These are phyloP conservation scores for Tirmania nivea DNA, from an alignment of 495 filamentous ascomycete genomes.

Conservation along the genomic window DNA sequence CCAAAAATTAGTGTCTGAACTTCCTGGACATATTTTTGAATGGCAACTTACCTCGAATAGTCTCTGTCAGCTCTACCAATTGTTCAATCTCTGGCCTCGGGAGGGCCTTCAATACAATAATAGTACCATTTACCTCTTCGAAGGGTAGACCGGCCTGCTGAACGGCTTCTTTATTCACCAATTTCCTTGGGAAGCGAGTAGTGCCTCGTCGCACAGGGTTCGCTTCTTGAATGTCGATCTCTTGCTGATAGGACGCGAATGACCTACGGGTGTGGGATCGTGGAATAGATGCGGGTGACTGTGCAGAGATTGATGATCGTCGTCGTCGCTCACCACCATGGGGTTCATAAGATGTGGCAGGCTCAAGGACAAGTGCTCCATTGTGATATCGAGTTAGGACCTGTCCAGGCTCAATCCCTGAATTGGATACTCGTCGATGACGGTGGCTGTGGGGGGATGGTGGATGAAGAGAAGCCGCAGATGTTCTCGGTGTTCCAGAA, in stretches of 20 bases:
- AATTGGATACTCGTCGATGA: not conserved
- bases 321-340: slow-evolving; percentile 1
- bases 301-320: not conserved
- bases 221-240: slow-evolving; percentile 7
- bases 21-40: too few species aligned
- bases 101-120: slow-evolving; percentile 15
- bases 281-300: slow-evolving; percentile 6
- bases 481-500: slow-evolving; percentile 1
- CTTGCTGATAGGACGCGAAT: slow-evolving; percentile 10
- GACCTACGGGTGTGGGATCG: slow-evolving; percentile 1
- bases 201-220: slow-evolving; percentile 9
- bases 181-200: slow-evolving; percentile 14
- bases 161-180: slow-evolving; percentile 14
- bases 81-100: slow-evolving; percentile 11
- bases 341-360: slow-evolving; percentile 5
- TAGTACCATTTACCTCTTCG: slow-evolving; percentile 10
- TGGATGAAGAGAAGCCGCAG: slow-evolving; percentile 2
- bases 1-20: too few species aligned
- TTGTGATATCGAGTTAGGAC: not conserved
- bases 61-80: slow-evolving; percentile 16
- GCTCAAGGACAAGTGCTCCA: not conserved
- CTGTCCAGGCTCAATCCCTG: not conserved
- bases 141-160: slow-evolving; percentile 14
- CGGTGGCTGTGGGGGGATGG: not conserved
- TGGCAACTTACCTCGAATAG: slow-evolving; percentile 18